These are phyloP conservation scores for Pseudogymnoascus sp. DNA, from an alignment of 2,329 filamentous ascomycete species.

Conservation along the genomic window DNA sequence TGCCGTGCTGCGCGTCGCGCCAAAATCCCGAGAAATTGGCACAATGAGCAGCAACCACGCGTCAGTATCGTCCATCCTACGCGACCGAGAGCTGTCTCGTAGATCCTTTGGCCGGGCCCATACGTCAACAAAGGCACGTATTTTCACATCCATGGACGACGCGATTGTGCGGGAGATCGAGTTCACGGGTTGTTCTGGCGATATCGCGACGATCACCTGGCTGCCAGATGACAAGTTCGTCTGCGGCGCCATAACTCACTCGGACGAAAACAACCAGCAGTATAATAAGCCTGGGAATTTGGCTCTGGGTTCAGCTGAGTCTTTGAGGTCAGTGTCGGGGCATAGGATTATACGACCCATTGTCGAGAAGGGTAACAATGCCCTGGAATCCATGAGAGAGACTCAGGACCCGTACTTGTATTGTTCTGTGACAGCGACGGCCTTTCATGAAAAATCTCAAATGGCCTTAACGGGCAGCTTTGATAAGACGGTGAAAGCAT, in stretches of 20 bases:
- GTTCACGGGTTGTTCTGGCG: conserved; percentile 56
- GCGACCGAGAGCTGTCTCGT: conserved; percentile 23
- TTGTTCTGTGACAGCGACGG: conserved; percentile 55
- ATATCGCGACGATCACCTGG: conserved; percentile 54
- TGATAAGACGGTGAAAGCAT: conserved; percentile 54
- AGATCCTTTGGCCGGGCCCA: conserved; percentile 16
- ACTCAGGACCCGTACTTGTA: conserved; percentile 58
- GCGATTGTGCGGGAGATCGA: conserved; percentile 42
- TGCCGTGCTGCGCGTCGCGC: not conserved
- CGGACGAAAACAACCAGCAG: conserved; percentile 56
- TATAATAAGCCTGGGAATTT: conserved; percentile 61
- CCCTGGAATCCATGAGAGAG: conserved; percentile 48
- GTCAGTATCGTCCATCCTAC: conserved; percentile 16
- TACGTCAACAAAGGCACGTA: conserved; percentile 18
- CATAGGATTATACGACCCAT: conserved; percentile 51
- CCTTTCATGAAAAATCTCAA: conserved; percentile 41
- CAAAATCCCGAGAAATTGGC: not conserved
- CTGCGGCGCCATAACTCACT: conserved; percentile 57
- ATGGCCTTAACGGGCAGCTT: conserved; percentile 55
- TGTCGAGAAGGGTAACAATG: conserved; percentile 47
- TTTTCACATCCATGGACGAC: conserved; percentile 38
- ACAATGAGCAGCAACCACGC: not conserved
- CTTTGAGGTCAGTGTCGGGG: conserved; percentile 45
- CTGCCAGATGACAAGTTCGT: conserved; percentile 45
- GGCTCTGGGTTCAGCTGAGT: conserved; percentile 44